These are phyloP conservation scores for Barnettozyma botsteinii DNA, from an alignment of 805 yeast species.

Conservation along the genomic window DNA sequence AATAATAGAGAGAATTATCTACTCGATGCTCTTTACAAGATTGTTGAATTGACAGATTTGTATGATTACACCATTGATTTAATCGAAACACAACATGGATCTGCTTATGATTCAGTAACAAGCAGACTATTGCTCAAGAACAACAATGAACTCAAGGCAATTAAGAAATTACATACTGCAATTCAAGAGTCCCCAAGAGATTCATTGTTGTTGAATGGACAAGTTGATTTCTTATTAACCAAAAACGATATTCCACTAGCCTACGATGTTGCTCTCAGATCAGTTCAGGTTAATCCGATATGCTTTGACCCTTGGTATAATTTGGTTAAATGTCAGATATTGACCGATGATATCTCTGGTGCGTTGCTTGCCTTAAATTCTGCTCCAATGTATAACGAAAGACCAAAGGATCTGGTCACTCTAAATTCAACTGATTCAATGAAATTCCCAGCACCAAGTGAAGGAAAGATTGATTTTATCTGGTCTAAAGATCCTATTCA, in stretches of 20 bases:
- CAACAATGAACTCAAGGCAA: slow-evolving; percentile 33
- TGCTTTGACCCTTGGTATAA: slow-evolving; percentile 71
- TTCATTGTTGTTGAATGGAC: slow-evolving; percentile 29
- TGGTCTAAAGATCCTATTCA: slow-evolving; percentile 34
- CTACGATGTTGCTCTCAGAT: slow-evolving; percentile 47
- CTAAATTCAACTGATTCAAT: slow-evolving; percentile 40
- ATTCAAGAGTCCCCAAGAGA: slow-evolving; percentile 21
- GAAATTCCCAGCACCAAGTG: slow-evolving; percentile 46
- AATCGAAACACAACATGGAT: slow-evolving; percentile 21
- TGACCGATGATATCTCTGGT: slow-evolving; percentile 45
- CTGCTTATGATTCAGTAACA: slow-evolving; percentile 27
- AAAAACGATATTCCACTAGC: slow-evolving; percentile 55
- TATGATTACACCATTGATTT: slow-evolving; percentile 34
- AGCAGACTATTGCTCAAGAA: slow-evolving; percentile 28
- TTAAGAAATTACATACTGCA: slow-evolving; percentile 26
- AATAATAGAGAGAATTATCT: slow-evolving; percentile 57
- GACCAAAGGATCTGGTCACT: slow-evolving; percentile 35
- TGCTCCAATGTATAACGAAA: slow-evolving; percentile 57
- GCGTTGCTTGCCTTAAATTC: slow-evolving; percentile 70
- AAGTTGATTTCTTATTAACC: slow-evolving; percentile 54
- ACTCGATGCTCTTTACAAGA: slow-evolving; percentile 60
- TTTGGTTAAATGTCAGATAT: slow-evolving; percentile 54
- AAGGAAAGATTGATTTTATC: slow-evolving; percentile 44
- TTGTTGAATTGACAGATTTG: slow-evolving; percentile 35
- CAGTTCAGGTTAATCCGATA: slow-evolving; percentile 66